Base-by-base conservation (phyloP, 371 early-diverging fungal species). In the Conidiobolus incongruus region DNA sequence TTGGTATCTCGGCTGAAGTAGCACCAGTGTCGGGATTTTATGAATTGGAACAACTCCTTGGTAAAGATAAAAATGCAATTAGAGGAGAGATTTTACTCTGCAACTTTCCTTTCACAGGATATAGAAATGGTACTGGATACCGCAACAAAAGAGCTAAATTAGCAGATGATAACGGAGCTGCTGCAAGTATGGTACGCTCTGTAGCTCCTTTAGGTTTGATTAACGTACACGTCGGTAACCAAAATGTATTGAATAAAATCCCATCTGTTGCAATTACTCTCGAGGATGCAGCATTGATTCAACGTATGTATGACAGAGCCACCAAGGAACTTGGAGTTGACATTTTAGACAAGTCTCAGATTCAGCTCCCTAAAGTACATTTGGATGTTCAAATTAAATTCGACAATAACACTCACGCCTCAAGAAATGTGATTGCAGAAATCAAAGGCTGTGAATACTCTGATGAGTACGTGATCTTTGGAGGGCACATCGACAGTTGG, bases 401-500 rank as follows among this genome's bases (percentile, higher is more conserved):
- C 7, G 47, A 29, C 13, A 37, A 53, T 21, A 36, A 52, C 23
- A 51, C 54, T 35, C 51, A 39, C 33, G 46, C 52, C 29, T 58
- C 62, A 21, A 49, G 57, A 32, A 70, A 70, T 48, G 50, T 68
- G 19, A 58, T 70, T 38, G 51, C 62, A 8, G 71, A 70, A 30
- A 38, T 70, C 28, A 58, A 56, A 44, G 71, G 71, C 34, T 42
- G 57, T 7, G 65, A 63, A 40, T 40, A 31, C 0, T 60, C 66
- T 6, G 58, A 70, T 16, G 65, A 69, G 38, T 51, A 68, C 1
- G 58, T 70, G 11, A 55, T 66, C n/a, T 38, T 70, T 24, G 61
- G 70, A 45, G 71, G 71, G 3, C 70, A 68, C 47, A 62, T 70
- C 48, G 69, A 69, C 45, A 63, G 63, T 28, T 70, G 70, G 69